Base-by-base conservation (phyloP, 2,329 filamentous ascomycete species). In the Diplodia sapinea region DNA sequence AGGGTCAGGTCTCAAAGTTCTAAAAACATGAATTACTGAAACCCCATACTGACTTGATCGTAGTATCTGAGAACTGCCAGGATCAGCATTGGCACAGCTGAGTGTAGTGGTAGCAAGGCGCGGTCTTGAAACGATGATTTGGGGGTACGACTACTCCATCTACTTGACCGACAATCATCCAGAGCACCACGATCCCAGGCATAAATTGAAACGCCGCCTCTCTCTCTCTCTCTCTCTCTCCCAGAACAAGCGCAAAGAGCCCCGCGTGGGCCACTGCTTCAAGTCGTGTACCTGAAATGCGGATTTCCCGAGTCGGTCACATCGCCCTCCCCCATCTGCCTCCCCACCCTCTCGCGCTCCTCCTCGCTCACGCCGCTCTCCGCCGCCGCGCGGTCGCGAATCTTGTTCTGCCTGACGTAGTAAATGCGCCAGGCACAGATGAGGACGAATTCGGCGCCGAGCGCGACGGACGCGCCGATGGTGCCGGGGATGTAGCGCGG, bases 301-400 rank as follows among this genome's bases (percentile, higher is more conserved):
- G 40, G 49, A 40, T 68, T 71, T 68, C 82, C 82, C 12, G 87
- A 84, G 64, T 84, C 83, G 15, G 88, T 68, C 4, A 64, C 49
- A 23, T 68, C 73, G 59, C 75, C 78, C 0, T 85, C 85, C 3
- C 78, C 80, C 55, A 88, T 80, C 55, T 80, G 84, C 64, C 77
- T 73, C 1, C 83, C 83, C 70, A 88, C 72, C 51, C 72, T 74
- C 72, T 78, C 73, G 2, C 87, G 80, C 74, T 87, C 85, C 0
- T 78, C 79, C 13, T 74, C 78, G 13, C 78, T 77, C 13, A 86
- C 72, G 0, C 78, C 76, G 17, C 50, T 64, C 26, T 57, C 70
- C 2, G 73, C 73, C 23, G 67, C 69, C 36, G 55, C 68, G 13
- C 57, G 33, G n/a, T 76, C 73, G 13, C 74, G 68, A 17, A 69